phyloP scores from a whole-genome alignment of 73 alveolate genomes.

The Symbiodinium natans region DNA sequence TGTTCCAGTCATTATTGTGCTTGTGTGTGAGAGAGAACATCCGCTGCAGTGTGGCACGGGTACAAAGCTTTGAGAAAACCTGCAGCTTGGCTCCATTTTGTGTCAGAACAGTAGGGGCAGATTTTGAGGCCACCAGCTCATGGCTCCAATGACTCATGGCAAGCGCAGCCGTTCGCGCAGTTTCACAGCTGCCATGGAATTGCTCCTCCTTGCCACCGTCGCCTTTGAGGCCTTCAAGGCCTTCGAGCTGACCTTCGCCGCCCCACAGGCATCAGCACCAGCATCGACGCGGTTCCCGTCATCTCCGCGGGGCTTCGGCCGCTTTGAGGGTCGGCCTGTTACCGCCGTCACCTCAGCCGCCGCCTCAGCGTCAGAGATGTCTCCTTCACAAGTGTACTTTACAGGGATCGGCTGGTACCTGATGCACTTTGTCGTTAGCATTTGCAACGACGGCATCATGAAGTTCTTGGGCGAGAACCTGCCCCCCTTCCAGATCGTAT shows the following conservation, averaged over 20 bases:
- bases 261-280: not conserved
- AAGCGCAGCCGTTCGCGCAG: constrained; percentile 12
- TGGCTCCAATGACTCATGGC: constrained; percentile 5
- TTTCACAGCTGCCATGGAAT: not conserved
- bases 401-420: constrained; percentile 79
- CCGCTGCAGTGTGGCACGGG: no score
- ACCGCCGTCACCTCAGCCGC: not conserved
- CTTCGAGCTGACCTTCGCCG: not conserved
- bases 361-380: not conserved
- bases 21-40: no score
- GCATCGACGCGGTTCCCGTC: no score
- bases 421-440: constrained; percentile 92
- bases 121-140: not conserved
- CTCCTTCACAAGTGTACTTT: constrained; percentile 20
- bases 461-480: constrained; percentile 85
- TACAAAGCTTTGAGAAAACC: no score
- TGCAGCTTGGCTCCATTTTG: not conserved
- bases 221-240: not conserved
- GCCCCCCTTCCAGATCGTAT: constrained; percentile 90
- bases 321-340: not conserved
- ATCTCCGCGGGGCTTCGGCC: no score
- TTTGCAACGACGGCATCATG: constrained; percentile 88
- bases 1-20: no score
- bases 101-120: not conserved
- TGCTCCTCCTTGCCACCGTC: not conserved